Base-by-base conservation (phyloP, 2,329 filamentous ascomycete genomes). In the Plenodomus biglobosus region DNA sequence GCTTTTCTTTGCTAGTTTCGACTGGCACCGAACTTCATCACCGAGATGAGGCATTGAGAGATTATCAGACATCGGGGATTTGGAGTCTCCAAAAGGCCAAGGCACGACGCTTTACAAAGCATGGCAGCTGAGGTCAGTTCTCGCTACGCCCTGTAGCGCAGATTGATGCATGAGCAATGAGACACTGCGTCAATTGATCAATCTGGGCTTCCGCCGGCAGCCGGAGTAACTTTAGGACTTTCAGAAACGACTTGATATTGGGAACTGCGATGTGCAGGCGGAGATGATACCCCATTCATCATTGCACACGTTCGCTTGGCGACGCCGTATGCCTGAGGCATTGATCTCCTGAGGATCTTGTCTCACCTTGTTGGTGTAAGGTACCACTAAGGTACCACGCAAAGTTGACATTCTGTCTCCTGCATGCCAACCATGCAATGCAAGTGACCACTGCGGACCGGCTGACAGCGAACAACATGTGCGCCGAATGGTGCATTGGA, bases 401-500 rank as follows among this genome's bases (percentile, higher is more conserved):
- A 32, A 48, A 43, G 41, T 47, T 38, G 34, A 48, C 48, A 15
- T 15, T 32, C 13, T 16, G 30, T 50, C 40, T 48, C 48, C 50
- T 51, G 44, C 42, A 43, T 49, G 35, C 43, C 50, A 52, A 51
- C 42, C 34, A 47, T 39, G 52, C 46, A 50, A 46, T 50, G 51
- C 50, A 50, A 54, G 50, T 48, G 52, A 51, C 27, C 27, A 48
- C 42, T 37, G 27, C 49, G 59, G 56, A 40, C 53, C 59, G 58
- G 49, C 52, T 51, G 42, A 32, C 16, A 56, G 43, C 52, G 44
- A 59, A 59, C 50, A 48, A 49, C 39, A 48, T 48, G 50, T 48
- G 53, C 44, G 51, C 52, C 46, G 49, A 53, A 51, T 38, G 18
- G 38, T 40, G 47, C 51, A 47, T 46, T 16, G 40, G 42, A 52